Conservation (phyloP, 1,284 basidiomycete species). For the Pyrrhoderma lamaoense region DNA sequence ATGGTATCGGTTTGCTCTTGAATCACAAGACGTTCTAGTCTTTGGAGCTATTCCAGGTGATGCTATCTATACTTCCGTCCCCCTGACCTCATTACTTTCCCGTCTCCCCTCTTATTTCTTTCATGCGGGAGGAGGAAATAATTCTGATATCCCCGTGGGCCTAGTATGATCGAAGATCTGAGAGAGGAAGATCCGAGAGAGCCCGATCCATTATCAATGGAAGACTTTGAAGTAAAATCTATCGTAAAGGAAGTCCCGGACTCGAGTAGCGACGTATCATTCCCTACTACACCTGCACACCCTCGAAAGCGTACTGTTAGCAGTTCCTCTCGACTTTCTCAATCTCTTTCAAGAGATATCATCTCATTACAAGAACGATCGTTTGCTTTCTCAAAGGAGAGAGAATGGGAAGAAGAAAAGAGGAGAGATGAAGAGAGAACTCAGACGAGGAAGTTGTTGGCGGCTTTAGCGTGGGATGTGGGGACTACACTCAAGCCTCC, state of each 20-base stretch:
- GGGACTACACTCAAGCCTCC: conserved; percentile 11
- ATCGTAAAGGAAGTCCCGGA: neutral
- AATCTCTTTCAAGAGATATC: conserved; percentile 18
- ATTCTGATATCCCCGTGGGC: neutral
- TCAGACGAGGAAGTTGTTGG: conserved; percentile 29
- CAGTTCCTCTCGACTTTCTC: neutral
- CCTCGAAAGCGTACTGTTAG: conserved; percentile 1
- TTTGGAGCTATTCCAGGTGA: conserved; percentile 56
- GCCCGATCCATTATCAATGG: conserved; percentile 14
- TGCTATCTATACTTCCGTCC: conserved; percentile 61
- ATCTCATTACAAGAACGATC: neutral
- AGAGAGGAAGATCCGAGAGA: conserved; percentile 6
- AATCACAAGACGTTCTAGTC: conserved; percentile 67
- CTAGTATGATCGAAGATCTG: no score
- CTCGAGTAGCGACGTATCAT: neutral
- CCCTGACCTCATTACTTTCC: conserved; percentile 52
- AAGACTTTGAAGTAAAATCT: conserved; percentile 14
- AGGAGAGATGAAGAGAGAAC: neutral
- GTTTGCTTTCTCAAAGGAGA: neutral
- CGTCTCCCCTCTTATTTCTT: conserved; percentile 67
- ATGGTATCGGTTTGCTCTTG: conserved; percentile 65
- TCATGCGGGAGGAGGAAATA: conserved; percentile 26
- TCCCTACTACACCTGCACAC: conserved; percentile 25
- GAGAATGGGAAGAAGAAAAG: no score
- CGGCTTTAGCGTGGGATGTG: conserved; percentile 47